Conservation (phyloP, 257 asterid species). For the Knoxia roxburghii region DNA sequence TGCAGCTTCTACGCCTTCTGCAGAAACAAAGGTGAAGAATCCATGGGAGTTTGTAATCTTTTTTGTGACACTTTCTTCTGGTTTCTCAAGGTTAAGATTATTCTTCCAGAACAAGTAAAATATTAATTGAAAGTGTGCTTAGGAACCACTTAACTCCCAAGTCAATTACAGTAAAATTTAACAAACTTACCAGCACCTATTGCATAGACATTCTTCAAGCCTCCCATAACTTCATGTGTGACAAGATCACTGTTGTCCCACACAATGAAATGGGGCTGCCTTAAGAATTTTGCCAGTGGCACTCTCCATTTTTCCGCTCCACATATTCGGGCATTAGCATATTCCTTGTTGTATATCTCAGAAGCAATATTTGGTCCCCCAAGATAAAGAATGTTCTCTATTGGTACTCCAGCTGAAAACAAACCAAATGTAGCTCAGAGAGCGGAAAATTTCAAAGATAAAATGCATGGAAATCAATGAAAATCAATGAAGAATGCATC, state of each 20-base stretch:
- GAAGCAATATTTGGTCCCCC: conserved; percentile 96
- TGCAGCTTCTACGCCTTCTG: not conserved
- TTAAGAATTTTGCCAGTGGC: conserved; percentile 66
- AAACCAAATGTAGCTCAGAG: conserved; percentile 2
- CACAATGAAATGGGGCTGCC: conserved; percentile 81
- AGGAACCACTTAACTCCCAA: not conserved
- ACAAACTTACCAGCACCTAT: conserved; percentile 74
- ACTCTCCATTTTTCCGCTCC: conserved; percentile 79
- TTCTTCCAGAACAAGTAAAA: not conserved
- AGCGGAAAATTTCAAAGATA: conserved; percentile 7
- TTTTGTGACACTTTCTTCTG: not conserved
- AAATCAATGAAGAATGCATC: not conserved
- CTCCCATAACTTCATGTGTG: conserved; percentile 96
- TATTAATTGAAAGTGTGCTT: not conserved
- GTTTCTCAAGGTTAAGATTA: not conserved
- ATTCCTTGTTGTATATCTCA: conserved; percentile 80
- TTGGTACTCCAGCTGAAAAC: conserved; percentile 57
- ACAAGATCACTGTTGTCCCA: conserved; percentile 90
- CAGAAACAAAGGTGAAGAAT: not conserved
- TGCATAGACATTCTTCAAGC: conserved; percentile 84
- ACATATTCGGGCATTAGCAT: conserved; percentile 90
- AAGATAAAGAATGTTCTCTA: conserved; percentile 74
- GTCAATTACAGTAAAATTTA: not conserved
- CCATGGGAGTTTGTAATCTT: not conserved
- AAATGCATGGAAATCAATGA: too few relatives aligned